Evolutionary conservation across 225 moss, liverwort and hornwort genomes (phyloP).

Genomic region (Rhytidiadelphus loreus): DNA sequence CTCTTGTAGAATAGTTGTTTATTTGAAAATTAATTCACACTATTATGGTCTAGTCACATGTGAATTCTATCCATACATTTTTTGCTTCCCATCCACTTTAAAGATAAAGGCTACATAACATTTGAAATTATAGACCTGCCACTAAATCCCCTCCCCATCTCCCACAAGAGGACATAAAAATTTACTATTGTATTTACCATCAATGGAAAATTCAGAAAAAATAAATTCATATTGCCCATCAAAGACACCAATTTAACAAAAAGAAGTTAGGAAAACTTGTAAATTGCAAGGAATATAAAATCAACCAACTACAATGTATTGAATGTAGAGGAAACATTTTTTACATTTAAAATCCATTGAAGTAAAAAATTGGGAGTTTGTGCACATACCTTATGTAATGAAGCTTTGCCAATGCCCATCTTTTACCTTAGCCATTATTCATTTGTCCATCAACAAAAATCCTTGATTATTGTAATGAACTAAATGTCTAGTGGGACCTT

Average conservation of each 20-base stretch:
- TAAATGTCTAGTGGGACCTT: rapidly evolving
- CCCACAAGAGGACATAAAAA: rapidly evolving
- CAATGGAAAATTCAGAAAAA: too few relatives aligned
- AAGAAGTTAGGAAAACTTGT: neutral
- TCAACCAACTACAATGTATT: neutral
- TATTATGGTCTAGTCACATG: too few relatives aligned
- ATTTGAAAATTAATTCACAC: too few relatives aligned
- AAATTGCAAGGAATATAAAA: neutral
- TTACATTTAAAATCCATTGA: neutral
- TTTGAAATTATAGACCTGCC: too few relatives aligned
- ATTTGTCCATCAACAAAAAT: neutral
- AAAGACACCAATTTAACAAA: neutral
- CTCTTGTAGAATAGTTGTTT: too few relatives aligned
- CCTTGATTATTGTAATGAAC: neutral
- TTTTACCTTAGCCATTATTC: neutral
- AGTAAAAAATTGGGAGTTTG: neutral
- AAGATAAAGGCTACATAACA: too few relatives aligned
- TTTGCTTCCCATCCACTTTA: too few relatives aligned
- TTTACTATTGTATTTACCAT: too few relatives aligned
- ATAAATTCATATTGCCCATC: too few relatives aligned
- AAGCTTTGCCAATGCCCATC: too few relatives aligned
- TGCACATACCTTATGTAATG: neutral
- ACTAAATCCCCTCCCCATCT: rapidly evolving
- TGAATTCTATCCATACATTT: too few relatives aligned
- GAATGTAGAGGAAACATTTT: neutral